Percentiles rank a stretch among this genome's conserved stretches.
Conservation (phyloP, 225 moss, liverwort and hornwort genomes). For the Lunularia cruciata region DNA sequence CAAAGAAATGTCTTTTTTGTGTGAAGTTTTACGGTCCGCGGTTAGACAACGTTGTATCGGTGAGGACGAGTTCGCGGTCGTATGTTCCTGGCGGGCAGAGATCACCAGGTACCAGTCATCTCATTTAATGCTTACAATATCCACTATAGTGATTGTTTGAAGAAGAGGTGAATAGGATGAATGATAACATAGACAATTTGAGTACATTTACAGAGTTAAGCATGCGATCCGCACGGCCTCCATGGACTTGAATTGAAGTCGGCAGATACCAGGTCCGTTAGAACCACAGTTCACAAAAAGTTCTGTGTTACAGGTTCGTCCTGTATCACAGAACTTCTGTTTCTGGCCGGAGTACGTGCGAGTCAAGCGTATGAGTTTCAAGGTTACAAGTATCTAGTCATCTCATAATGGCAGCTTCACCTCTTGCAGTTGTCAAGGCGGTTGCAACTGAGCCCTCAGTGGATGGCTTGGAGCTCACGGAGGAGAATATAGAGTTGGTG, state of each 20-base stretch:
- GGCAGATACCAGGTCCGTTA: no score
- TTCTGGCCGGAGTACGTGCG: no score
- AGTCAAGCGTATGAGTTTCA: background rate
- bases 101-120: background rate
- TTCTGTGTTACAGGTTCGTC: background rate
- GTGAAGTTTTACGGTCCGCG: constrained; percentile 12
- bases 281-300: background rate
- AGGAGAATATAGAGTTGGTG: constrained; percentile 82
- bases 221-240: background rate
- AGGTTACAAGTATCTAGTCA: no score
- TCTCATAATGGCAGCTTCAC: background rate
- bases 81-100: background rate
- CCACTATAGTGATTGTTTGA: no score
- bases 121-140: background rate
- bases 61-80: background rate
- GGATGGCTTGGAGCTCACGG: constrained; percentile 80
- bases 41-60: background rate
- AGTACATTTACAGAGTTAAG: background rate
- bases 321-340: no score
- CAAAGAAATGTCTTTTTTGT: background rate
- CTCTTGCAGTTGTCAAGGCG: constrained; percentile 42
- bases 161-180: no score
- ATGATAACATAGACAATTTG: background rate
- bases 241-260: background rate
- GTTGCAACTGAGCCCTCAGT: constrained; percentile 66